Evolutionary conservation across 2,329 filamentous ascomycete genomes (phyloP), one percentile per base, ranked within the genome.

Genomic region (Rutstroemia sp.): DNA sequence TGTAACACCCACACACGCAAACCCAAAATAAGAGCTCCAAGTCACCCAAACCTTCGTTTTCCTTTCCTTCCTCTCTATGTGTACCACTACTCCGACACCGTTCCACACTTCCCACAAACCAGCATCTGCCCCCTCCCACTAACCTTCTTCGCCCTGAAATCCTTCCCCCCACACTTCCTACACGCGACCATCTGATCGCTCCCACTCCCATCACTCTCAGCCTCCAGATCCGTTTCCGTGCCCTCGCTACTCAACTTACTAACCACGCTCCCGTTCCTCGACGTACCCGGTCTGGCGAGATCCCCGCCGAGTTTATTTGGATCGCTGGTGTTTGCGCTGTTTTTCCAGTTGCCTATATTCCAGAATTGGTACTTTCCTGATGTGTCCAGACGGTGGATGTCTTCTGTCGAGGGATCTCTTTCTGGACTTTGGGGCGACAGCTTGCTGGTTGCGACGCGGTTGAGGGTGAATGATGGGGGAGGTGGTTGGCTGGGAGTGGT

Each of bases 81-180:
- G 19, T 3, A n/a, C 19, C 2, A 10, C 27, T 30, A 60, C 38
- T 65, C 67, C 6, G 61, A 60, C 10, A 61, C 58, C 45, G 63
- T 68, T 3, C 76, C 76, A 60, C 77, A 89, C 47, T 74, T 76
- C 38, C 77, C 77, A 68, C 86, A 89, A n/a, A 84, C 75, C 61
- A 88, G 69, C 58, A 75, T 76, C 66, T 82, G 80, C 52, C 73
- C 75, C 44, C 72, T 74, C 7, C 76, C 77, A 27, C 73, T 76
- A 4, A 76, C 72, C 58, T 78, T 81, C 61, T 78, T 81, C 1
- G 80, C 79, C 61, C 81, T 81, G 62, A 89, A 89, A 58, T 83
- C 81, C 19, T 71, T 77, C 1, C 80, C 77, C 4, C 78, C 77
- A 64, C 86, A 89, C 58, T 76, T 76, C 21, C 74, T 72, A 64